Conservation (phyloP, 2,329 filamentous ascomycete species). For the Scedosporium apiospermum region DNA sequence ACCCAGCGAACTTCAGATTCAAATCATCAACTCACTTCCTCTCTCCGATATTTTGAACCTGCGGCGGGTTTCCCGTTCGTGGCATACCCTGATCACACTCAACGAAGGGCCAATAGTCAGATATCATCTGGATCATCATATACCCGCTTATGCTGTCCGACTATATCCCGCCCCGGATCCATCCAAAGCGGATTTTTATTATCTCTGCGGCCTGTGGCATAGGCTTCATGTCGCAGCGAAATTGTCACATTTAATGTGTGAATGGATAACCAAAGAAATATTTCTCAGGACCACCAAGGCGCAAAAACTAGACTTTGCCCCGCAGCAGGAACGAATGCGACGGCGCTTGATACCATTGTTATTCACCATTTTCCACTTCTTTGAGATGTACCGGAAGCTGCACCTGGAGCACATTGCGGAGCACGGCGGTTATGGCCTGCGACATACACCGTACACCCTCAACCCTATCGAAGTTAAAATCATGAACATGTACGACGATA, state of each 20-base stretch:
- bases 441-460: slow-evolving; percentile 43
- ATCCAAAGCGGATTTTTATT: slow-evolving; percentile 43
- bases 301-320: slow-evolving; percentile 47
- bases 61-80: slow-evolving; percentile 46
- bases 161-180: slow-evolving; percentile 46
- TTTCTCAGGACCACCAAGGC: slow-evolving; percentile 48
- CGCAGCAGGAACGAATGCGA: slow-evolving; percentile 54
- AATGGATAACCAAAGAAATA: slow-evolving; percentile 57
- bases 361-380: slow-evolving; percentile 59
- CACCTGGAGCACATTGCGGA: slow-evolving; percentile 47
- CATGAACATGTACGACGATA: slow-evolving; percentile 56
- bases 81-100: slow-evolving; percentile 48
- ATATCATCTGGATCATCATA: slow-evolving; percentile 48
- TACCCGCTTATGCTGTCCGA: slow-evolving; percentile 50
- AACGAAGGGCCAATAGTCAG: slow-evolving; percentile 54
- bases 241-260: slow-evolving; percentile 50
- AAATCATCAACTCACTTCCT: slow-evolving; percentile 50
- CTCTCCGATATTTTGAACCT: slow-evolving; percentile 52
- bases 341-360: slow-evolving; percentile 53
- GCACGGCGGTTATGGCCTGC: slow-evolving; percentile 40
- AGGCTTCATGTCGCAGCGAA: slow-evolving; percentile 56
- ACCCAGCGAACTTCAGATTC: slow-evolving; percentile 53
- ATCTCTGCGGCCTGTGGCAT: slow-evolving; percentile 57
- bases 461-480: slow-evolving; percentile 54
- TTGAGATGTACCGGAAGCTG: slow-evolving; percentile 52